These are phyloP conservation scores for Onygenales sp. DNA, from an alignment of 2,329 filamentous ascomycete genomes.

Conservation along the genomic window DNA sequence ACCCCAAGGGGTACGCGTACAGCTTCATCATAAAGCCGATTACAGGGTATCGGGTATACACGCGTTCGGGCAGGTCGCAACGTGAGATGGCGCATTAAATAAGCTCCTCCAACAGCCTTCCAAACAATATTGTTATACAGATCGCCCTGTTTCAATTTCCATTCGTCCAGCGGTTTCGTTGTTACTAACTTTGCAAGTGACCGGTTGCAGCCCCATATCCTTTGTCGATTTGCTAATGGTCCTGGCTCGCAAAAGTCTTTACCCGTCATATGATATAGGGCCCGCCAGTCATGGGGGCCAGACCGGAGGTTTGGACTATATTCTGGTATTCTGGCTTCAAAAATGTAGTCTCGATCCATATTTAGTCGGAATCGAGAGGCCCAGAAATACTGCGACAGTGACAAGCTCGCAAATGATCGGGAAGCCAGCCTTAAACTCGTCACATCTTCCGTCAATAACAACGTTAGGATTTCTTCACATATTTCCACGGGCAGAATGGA, in stretches of 20 bases:
- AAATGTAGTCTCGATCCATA: conserved; percentile 12
- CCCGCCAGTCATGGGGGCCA: conserved; percentile 15
- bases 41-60: conserved; percentile 2
- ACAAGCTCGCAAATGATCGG: conserved; percentile 14
- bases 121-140: conserved; percentile 5
- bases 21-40: conserved; percentile 8
- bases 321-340: conserved; percentile 8
- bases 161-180: not conserved
- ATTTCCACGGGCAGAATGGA: conserved; percentile 11
- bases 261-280: conserved; percentile 11
- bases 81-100: not conserved
- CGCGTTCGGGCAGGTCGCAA: not conserved
- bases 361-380: conserved; percentile 12
- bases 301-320: not conserved
- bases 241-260: not conserved
- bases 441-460: conserved; percentile 10
- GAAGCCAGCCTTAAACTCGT: conserved; percentile 10
- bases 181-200: conserved; percentile 10
- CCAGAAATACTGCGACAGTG: conserved; percentile 14
- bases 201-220: conserved; percentile 11
- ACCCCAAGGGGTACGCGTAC: conserved; percentile 5
- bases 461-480: conserved; percentile 12
- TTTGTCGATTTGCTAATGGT: conserved; percentile 10
- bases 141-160: not conserved
- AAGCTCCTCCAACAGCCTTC: not conserved